Percentiles rank a stretch among this genome's conserved stretches.
phyloP scores from a whole-genome alignment of 2,329 filamentous ascomycete species.

The Zasmidium angulare region DNA sequence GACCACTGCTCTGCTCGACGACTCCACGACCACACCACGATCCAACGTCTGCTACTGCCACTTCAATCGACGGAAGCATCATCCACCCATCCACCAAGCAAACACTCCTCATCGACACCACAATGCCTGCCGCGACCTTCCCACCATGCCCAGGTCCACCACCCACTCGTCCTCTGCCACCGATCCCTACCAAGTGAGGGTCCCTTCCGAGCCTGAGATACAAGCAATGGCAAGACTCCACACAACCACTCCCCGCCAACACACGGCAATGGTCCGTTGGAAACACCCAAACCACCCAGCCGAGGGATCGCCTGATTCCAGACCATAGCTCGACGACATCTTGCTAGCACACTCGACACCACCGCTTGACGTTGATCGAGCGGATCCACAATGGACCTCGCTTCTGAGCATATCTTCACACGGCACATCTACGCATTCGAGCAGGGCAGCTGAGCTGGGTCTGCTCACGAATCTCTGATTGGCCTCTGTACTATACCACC shows the following conservation, averaged over 20 bases:
- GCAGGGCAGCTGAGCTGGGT: neutral
- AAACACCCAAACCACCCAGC: neutral
- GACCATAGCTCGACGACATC: neutral
- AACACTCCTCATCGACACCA: conserved; percentile 13
- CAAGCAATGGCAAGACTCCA: no score
- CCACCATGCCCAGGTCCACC: conserved; percentile 50
- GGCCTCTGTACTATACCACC: neutral
- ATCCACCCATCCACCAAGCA: neutral
- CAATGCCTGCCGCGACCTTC: conserved; percentile 44
- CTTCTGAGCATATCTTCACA: neutral
- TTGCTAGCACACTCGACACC: neutral
- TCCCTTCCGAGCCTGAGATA: no score
- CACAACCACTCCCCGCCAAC: neutral
- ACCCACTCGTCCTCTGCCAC: conserved; percentile 49
- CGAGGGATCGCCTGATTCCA: neutral
- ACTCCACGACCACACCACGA: conserved; percentile 6
- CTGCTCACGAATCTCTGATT: conserved; percentile 1
- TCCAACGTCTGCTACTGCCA: neutral
- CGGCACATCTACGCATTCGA: conserved; percentile 6
- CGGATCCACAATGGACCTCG: neutral
- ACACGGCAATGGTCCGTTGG: neutral
- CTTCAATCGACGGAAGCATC: conserved; percentile 1
- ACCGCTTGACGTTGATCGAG: neutral
- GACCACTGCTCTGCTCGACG: conserved; percentile 4
- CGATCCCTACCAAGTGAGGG: conserved; percentile 43